phyloP scores from a whole-genome alignment of 1,284 basidiomycete species.

The Malassezia psittaci region DNA sequence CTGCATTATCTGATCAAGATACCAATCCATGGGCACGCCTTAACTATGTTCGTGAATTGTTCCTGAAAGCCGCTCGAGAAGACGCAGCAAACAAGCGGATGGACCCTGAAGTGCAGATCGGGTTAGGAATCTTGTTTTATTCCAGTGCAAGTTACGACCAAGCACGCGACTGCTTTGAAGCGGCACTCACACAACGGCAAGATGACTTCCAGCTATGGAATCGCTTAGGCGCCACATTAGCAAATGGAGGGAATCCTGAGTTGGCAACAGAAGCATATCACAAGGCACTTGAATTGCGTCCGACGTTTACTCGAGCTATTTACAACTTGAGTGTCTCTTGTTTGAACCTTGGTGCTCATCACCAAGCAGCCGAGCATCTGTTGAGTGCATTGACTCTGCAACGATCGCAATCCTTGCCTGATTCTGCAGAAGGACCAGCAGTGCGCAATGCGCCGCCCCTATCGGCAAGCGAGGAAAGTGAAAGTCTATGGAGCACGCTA shows the following conservation, averaged over 20 bases:
- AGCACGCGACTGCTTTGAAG: slow-evolving; percentile 80
- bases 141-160: slow-evolving; percentile 66
- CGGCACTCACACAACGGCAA: slow-evolving; percentile 68
- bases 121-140: slow-evolving; percentile 86
- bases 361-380: slow-evolving; percentile 94
- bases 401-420: slow-evolving; percentile 49
- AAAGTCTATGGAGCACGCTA: slow-evolving; percentile 81
- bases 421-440: slow-evolving; percentile 28
- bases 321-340: slow-evolving; percentile 97
- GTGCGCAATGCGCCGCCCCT: slow-evolving; percentile 24
- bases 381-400: slow-evolving; percentile 79
- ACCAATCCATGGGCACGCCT: slow-evolving; percentile 74
- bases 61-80: slow-evolving; percentile 68
- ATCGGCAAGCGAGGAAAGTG: slow-evolving; percentile 39
- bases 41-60: slow-evolving; percentile 68
- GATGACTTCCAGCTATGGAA: slow-evolving; percentile 96
- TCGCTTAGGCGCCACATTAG: slow-evolving; percentile 82
- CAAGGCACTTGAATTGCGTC: slow-evolving; percentile 80
- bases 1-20: slow-evolving; percentile 41
- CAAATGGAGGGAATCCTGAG: slow-evolving; percentile 84
- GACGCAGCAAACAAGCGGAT: slow-evolving; percentile 54
- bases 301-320: slow-evolving; percentile 91
- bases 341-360: slow-evolving; percentile 85
- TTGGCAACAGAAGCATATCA: slow-evolving; percentile 90
- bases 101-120: slow-evolving; percentile 87